These are phyloP conservation scores for Venturiaceae sp. DNA, from an alignment of 2,329 filamentous ascomycete genomes.

Conservation along the genomic window DNA sequence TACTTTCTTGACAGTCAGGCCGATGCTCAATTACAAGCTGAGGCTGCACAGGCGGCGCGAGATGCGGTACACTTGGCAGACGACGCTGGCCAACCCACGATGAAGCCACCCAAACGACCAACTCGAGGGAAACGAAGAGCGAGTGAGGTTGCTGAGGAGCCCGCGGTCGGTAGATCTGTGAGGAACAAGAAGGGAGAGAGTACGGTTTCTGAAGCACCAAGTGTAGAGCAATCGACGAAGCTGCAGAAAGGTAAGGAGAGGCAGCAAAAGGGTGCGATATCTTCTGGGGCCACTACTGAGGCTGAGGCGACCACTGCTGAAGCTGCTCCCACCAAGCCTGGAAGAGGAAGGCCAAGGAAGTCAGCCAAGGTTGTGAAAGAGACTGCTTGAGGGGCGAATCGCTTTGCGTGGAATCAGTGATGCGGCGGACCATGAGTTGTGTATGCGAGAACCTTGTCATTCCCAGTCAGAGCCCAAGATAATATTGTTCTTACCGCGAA, in stretches of 20 bases:
- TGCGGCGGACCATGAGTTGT: too few relatives aligned
- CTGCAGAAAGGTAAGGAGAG: not conserved
- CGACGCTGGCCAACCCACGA: not conserved
- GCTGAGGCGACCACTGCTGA: not conserved
- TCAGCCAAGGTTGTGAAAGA: not conserved
- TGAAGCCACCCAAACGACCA: not conserved
- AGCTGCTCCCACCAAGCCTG: not conserved
- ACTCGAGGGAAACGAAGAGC: not conserved
- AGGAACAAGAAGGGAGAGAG: not conserved
- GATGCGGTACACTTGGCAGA: not conserved
- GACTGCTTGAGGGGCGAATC: not conserved
- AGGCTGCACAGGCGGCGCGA: not conserved
- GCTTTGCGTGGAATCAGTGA: too few relatives aligned
- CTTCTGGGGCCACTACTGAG: not conserved
- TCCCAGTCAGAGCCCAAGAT: too few relatives aligned
- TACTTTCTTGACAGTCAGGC: not conserved
- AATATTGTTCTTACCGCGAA: too few relatives aligned
- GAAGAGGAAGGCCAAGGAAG: not conserved
- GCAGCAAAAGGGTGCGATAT: not conserved
- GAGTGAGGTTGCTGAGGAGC: not conserved
- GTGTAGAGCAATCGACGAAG: not conserved
- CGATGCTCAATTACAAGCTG: not conserved
- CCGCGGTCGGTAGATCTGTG: not conserved
- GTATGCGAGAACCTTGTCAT: too few relatives aligned
- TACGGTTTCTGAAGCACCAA: not conserved